Evolutionary conservation across 2,329 filamentous ascomycete species (phyloP), one percentile per base, ranked within the genome.

Genomic region (Raffaelea albimanens): DNA sequence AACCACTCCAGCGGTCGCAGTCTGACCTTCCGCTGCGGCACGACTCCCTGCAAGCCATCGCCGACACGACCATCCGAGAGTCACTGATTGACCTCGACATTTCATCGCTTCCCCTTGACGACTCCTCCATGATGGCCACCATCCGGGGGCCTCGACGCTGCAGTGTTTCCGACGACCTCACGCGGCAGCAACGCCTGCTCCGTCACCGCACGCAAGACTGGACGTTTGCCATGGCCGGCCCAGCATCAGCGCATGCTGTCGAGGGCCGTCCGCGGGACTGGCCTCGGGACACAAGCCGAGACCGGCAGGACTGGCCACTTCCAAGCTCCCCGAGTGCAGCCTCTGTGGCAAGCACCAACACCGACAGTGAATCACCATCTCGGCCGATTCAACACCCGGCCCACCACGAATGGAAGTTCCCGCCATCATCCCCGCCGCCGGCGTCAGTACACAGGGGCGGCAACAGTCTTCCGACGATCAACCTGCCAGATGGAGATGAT

Each of bases 21-120:
- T 80, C 77, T 0, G 79, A 83, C 56, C 66, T 83, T 5, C 78
- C 79, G 0, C 61, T 82, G 1, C 68, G 78, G 22, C 71, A 78
- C 54, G 71, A 79, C 53, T 75, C 73, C 42, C 7, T 7, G 25
- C 13, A 7, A 7, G 25, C 7, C 25, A 29, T 13, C 7, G 67
- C 59, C 56, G 71, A 68, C 61, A 56, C 68, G 53, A 59, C 73
- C 3, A 70, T 81, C 18, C 66, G 75, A 45, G 78, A 83, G 57
- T 81, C 78, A 0, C 67, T 83, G 19, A 83, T 83, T 49, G 79
- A 83, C 54, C 69, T 83, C 5, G 80, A 82, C 52, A 73, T 70
- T 2, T 81, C 7, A 7, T 13, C 25, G 77, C 34, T 61, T 61
- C 29, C 71, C 73, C 1, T 66, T 68, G 50, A n/a, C n/a, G n/a